Base-by-base conservation (phyloP, 768 basidiomycete species). In the Lactifluus subvellereus region DNA sequence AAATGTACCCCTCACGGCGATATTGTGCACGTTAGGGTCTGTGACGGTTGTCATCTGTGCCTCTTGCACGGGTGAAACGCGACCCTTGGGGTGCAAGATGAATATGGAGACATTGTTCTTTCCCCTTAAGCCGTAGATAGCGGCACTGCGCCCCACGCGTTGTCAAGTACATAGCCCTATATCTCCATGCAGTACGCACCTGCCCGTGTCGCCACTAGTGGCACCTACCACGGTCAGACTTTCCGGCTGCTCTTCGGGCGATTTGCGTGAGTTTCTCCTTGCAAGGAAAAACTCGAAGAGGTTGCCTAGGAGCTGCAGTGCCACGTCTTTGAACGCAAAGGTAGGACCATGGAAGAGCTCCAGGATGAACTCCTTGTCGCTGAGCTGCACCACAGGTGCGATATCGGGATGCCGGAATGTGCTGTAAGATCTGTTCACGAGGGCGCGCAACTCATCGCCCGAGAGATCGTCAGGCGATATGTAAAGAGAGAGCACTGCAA, bases 41-140 rank as follows among this genome's bases (percentile, higher is more conserved):
- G 87, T 87, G 32, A 98, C 91, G 0, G 96, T 98, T 2, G 97
- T 98, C 97, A 99, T 99, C 74, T 99, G 97, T 1, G 95, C 96
- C 72, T 98, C 95, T 71, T 99, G 97, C 65, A 99, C 94, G 9
- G 94, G 94, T 0, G 96, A 98, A 54, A 98, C 88, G 33, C 96
- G 90, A 6, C 94, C 94, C 70, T 92, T 94, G 6, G 97, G 97
- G 72, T 97, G 94, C n/a, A 98, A 84, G 70, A 99, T 98, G 78
- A 97, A 98, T 72, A 98, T 96, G 54, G 92, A 92, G 67, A 99
- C 82, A 71, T 98, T 91, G 58, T 87, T 85, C 74, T 98, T 99
- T 69, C 87, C 88, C 45, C 96, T 86, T 18, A 99, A 81, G 50
- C 97, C 97, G 72, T 99, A 98, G 72, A 99, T 99, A 16, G 97